A percentile compares a stretch with the other conserved stretches of the same genome.
These are phyloP conservation scores for Fusarium vanettenii DNA, from an alignment of 2,329 filamentous ascomycete genomes.

Conservation along the genomic window DNA sequence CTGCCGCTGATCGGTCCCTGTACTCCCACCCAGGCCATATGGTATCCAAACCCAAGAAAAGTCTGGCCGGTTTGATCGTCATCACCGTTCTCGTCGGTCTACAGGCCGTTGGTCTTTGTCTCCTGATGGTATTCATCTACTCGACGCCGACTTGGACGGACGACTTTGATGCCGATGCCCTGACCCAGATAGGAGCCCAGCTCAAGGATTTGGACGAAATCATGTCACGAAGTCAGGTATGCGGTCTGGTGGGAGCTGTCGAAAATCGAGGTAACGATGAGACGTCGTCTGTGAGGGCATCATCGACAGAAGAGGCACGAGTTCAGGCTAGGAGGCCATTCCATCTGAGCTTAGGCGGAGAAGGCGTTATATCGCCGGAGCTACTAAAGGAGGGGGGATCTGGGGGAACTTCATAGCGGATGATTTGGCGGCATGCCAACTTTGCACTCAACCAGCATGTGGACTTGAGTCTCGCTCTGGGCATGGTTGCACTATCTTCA, in stretches of 20 bases:
- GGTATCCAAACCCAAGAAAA: conserved; percentile 12
- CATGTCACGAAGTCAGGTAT: neutral
- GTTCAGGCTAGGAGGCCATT: neutral
- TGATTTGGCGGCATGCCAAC: neutral
- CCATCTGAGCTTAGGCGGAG: neutral
- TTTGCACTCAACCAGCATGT: neutral
- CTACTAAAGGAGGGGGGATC: neutral
- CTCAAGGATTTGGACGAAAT: conserved; percentile 16
- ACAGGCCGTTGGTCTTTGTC: conserved; percentile 1
- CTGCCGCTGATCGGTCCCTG: neutral
- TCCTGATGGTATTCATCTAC: conserved; percentile 8
- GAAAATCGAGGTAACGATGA: neutral
- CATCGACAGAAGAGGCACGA: neutral
- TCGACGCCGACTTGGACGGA: conserved; percentile 18
- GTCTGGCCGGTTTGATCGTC: neutral
- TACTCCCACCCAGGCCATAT: neutral
- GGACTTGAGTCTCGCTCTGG: too few relatives aligned
- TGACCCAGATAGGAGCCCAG: conserved; percentile 8
- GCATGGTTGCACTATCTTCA: neutral
- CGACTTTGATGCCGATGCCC: conserved; percentile 16
- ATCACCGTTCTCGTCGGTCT: conserved; percentile 10
- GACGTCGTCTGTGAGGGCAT: neutral
- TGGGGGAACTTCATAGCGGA: neutral
- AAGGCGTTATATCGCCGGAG: neutral
- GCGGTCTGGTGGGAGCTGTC: conserved; percentile 3